Evolutionary conservation across 140 eudicot genomes (phyloP).

Genomic region (Oenanthe javanica): DNA sequence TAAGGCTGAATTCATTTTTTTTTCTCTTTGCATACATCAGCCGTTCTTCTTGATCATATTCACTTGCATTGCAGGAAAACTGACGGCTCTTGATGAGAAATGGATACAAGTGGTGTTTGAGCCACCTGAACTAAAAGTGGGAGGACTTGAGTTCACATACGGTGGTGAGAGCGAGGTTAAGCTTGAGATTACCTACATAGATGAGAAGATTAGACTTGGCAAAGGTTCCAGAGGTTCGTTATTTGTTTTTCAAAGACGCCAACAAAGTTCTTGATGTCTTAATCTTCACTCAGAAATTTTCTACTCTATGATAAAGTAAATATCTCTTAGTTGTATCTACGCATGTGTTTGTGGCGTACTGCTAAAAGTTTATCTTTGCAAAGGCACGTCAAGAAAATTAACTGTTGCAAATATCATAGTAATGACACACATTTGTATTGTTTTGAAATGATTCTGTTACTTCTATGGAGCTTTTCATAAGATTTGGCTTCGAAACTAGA

Average conservation of each 20-base stretch:
- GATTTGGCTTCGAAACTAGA: too few species aligned
- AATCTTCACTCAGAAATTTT: background rate
- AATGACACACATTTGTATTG: too few species aligned
- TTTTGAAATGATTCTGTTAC: too few species aligned
- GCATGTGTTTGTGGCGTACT: too few species aligned
- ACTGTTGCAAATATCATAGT: too few species aligned
- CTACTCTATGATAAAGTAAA: background rate
- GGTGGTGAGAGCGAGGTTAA: conserved; percentile 91
- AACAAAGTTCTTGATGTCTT: conserved; percentile 6
- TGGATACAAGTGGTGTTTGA: conserved; percentile 97
- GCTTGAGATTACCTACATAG: conserved; percentile 88
- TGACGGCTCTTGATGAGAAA: conserved; percentile 73
- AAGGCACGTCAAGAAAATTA: too few species aligned
- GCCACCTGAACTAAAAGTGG: conserved; percentile 76
- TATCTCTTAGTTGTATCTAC: too few species aligned
- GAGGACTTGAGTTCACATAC: conserved; percentile 56
- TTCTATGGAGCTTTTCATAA: too few species aligned
- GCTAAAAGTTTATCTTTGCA: too few species aligned
- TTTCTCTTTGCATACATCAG: background rate
- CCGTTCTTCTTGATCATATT: background rate
- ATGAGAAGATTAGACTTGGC: conserved; percentile 77
- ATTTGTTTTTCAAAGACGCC: conserved; percentile 80
- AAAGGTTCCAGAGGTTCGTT: conserved; percentile 90
- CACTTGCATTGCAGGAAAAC: conserved; percentile 58
- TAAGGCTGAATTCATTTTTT: background rate